Evolutionary conservation across 164 flowering plant genomes (phyloP), one percentile per base, ranked within the genome.

Genomic region (Vitis amurensis): DNA sequence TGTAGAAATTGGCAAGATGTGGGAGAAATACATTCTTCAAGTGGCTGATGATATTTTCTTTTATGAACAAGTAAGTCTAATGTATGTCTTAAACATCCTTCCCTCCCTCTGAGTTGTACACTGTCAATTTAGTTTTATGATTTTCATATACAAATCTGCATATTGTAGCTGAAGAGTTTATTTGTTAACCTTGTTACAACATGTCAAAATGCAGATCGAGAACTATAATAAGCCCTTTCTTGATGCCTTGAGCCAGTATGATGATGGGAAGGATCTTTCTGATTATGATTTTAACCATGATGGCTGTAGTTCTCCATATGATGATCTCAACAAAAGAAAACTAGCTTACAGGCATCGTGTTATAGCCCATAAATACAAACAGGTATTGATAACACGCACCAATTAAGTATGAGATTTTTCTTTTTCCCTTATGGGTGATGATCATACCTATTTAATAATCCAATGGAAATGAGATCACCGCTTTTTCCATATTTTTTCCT

Each of bases 221-320:
- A 76, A 86, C 73, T 87, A 73, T 80, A 96, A 91, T 68, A 76
- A 80, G 72, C 97, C 99, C 11, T 87, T 71, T 78, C 84, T 93
- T 72, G 88, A 87, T 81, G 77, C 84, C 11, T 74, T 91, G 81
- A 83, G 69, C 9, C 76, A 79, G 71, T 88, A 82, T 81, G 99
- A 96, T 75, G 97, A 93, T 81, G 97, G 91, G 9, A 61, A 47
- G 52, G 97, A 96, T 74, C 88, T 93, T 50, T 84, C 92, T 59
- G 81, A 73, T 58, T 96, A 96, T 80, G 84, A 96, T 82, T 96
- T 96, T 63, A 68, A 68, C 17, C 74, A 74, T 65, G 99, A 96
- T 81, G 86, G 81, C n/a, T 75, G 91, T 74, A 72, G 82, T 64
- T 65, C 85, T 71, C 90, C 82, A 13, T 13, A 14, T 70, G 95